phyloP scores from a whole-genome alignment of 805 yeast species.

The Candida ovalis region DNA sequence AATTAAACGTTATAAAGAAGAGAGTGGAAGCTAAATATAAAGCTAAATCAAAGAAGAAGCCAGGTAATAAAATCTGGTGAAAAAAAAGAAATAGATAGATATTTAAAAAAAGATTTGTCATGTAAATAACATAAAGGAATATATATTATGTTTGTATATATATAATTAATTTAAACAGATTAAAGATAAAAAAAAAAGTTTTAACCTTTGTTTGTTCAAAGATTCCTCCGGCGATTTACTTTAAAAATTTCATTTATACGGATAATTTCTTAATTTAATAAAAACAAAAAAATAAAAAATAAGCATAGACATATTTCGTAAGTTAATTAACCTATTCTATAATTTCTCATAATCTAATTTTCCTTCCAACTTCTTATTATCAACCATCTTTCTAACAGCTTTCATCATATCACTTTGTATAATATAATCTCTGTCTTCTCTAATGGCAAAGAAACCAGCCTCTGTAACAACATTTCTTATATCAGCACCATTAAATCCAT shows the following conservation, averaged over 20 bases:
- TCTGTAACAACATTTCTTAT: conserved; percentile 96
- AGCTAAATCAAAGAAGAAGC: conserved; percentile 15
- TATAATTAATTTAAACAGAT: not conserved
- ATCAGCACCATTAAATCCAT: conserved; percentile 98
- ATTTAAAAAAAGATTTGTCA: not conserved
- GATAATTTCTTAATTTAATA: not conserved
- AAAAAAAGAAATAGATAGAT: not conserved
- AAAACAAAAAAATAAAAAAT: not conserved
- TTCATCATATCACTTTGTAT: conserved; percentile 92
- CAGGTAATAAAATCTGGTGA: conserved; percentile 10
- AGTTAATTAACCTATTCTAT: conserved; percentile 30
- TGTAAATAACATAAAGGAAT: not conserved
- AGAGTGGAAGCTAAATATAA: conserved; percentile 19
- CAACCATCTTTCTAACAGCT: conserved; percentile 97
- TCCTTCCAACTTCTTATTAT: conserved; percentile 95
- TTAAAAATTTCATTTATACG: too few relatives aligned
- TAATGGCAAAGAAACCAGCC: conserved; percentile 96
- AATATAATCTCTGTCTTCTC: conserved; percentile 96
- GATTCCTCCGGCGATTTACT: too few relatives aligned
- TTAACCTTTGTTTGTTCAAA: too few relatives aligned
- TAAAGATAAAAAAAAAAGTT: not conserved
- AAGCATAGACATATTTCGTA: not conserved
- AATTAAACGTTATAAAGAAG: conserved; percentile 17
- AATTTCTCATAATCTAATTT: conserved; percentile 92
- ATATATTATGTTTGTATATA: not conserved